These are phyloP conservation scores for Talaromyces piceae DNA, from an alignment of 2,329 filamentous ascomycete genomes.

Conservation along the genomic window DNA sequence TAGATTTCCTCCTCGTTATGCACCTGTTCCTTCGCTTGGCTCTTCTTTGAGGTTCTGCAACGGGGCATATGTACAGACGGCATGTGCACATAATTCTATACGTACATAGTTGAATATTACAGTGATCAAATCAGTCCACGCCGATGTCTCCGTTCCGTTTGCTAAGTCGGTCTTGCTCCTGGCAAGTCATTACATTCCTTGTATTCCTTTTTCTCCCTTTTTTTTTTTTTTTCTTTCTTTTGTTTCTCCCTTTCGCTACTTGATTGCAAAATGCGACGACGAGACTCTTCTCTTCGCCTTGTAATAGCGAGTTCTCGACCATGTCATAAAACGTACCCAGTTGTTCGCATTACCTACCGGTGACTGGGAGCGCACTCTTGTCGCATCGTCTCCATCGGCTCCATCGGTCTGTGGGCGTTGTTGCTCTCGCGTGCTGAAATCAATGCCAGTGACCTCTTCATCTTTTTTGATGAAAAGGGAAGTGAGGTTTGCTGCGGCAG, in stretches of 20 bases:
- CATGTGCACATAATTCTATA: not conserved
- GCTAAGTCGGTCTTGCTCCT: not conserved
- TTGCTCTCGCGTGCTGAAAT: not conserved
- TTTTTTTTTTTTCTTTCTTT: too few relatives aligned
- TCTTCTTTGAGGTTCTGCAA: not conserved
- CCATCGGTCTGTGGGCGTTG: not conserved
- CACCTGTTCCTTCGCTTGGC: not conserved
- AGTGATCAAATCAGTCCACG: not conserved
- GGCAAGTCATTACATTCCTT: too few relatives aligned
- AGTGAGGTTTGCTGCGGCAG: not conserved
- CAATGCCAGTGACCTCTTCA: not conserved
- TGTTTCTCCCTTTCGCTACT: not conserved
- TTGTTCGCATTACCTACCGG: constrained; percentile 24
- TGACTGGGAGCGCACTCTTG: not conserved
- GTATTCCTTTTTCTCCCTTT: too few relatives aligned
- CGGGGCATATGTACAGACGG: not conserved
- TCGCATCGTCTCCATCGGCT: not conserved
- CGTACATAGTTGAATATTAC: not conserved
- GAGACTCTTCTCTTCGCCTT: constrained; percentile 38
- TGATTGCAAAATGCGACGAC: constrained; percentile 7
- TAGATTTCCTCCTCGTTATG: not conserved
- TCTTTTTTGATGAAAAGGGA: not conserved
- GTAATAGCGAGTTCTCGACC: constrained; percentile 49
- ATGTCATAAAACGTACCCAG: constrained; percentile 51
- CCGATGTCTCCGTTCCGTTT: too few relatives aligned